Evolutionary conservation across 2,329 filamentous ascomycete genomes (phyloP).

Genomic region (Neofusicoccum ribis): DNA sequence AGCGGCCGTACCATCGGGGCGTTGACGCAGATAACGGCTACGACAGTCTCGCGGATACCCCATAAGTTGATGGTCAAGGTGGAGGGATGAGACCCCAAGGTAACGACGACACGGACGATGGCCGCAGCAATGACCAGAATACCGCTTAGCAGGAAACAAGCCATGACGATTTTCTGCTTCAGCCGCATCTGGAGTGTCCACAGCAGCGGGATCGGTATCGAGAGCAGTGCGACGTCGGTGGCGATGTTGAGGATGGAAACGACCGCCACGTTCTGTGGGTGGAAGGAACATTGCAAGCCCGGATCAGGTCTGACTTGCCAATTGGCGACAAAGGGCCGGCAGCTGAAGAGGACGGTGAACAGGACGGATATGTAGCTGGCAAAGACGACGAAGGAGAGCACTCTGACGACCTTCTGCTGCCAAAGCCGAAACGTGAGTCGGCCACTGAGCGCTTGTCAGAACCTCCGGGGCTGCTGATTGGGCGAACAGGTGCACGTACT

Average conservation of each 20-base stretch:
- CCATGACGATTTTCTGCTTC: conserved; percentile 35
- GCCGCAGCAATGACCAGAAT: conserved; percentile 39
- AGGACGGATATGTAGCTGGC: conserved; percentile 34
- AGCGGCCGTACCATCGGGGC: conserved; percentile 35
- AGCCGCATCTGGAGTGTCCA: conserved; percentile 33
- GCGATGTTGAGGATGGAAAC: conserved; percentile 32
- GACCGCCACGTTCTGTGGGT: conserved; percentile 33
- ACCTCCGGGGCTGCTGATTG: no score
- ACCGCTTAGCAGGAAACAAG: conserved; percentile 35
- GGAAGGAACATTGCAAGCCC: conserved; percentile 30
- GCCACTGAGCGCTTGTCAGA: conserved; percentile 23
- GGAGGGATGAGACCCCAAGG: conserved; percentile 30
- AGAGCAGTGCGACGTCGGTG: conserved; percentile 36
- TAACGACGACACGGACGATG: conserved; percentile 34
- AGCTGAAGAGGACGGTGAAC: conserved; percentile 32
- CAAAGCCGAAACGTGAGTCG: conserved; percentile 36
- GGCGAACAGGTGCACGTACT: neutral
- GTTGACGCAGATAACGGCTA: conserved; percentile 38
- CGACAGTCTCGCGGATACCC: conserved; percentile 39
- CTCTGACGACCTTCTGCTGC: conserved; percentile 33
- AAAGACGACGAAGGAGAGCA: conserved; percentile 26
- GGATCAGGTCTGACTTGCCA: conserved; percentile 32
- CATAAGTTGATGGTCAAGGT: conserved; percentile 39
- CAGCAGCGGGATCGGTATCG: conserved; percentile 35
- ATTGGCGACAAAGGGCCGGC: conserved; percentile 29